Evolutionary conservation across 2,329 filamentous ascomycete genomes (phyloP), one percentile per base, ranked within the genome.

Genomic region (Hirsutella thompsonii): DNA sequence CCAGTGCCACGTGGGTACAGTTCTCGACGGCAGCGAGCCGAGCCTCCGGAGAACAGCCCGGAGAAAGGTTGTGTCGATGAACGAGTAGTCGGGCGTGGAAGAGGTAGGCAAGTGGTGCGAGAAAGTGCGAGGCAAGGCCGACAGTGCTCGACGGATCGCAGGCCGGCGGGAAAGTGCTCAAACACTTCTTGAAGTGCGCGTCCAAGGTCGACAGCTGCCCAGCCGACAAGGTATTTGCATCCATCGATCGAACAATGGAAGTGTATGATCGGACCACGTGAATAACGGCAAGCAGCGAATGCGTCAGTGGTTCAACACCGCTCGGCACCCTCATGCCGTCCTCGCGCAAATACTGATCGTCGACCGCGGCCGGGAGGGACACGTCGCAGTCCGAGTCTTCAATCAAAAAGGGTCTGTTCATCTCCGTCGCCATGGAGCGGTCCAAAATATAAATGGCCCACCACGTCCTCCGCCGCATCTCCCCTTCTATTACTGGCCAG

Each of bases 381-480:
- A 89, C 80, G 49, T 95, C 86, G 64, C 87, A 94, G 58, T 96
- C 90, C 26, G 77, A 73, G 52, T 96, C 90, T 54, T 89, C 74
- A 54, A 96, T 94, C 48, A 89, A 63, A 42, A 84, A 75, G 1
- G 90, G 87, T 39, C 83, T 79, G 8, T 86, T 84, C 28, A 88
- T 70, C 55, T 94, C 89, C 11, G 94, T 67, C 0, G 87, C 80
- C 38, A 93, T 66, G 20, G 84, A 73, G 46, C 88, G 78, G 62
- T 98, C 92, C 64, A 89, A 79, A 36, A 87, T 77, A 61, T 96
- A 96, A 42, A 94, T 76, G 13, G 85, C 79, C 88, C 92, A 98
- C 90, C 90, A 98, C 2, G 92, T 76, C 42, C 89, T 74, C 45
- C 84, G 78, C 41, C 89, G 78, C 77, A 90, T 88, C 60, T 96